A percentile compares a stretch with the other conserved stretches of the same genome.
These are phyloP conservation scores for Dactylellina parvicollis DNA, from an alignment of 2,329 filamentous ascomycete genomes.

Conservation along the genomic window DNA sequence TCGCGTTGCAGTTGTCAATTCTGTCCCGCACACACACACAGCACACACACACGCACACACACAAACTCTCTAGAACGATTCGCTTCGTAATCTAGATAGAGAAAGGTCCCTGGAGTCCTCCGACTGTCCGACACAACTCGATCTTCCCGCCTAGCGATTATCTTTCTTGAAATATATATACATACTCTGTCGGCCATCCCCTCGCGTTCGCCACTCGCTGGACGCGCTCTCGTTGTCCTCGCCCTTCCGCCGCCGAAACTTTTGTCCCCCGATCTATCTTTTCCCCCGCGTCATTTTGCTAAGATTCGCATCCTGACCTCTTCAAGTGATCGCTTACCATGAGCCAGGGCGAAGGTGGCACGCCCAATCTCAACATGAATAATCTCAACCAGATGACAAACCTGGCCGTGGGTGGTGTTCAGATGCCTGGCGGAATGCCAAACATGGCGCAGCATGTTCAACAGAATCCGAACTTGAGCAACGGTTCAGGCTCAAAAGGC, in stretches of 20 bases:
- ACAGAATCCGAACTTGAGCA: slow-evolving; percentile 44
- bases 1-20: slow-evolving; percentile 17
- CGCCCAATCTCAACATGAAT: slow-evolving; percentile 55
- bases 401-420: slow-evolving; percentile 55
- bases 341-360: slow-evolving; percentile 55
- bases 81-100: slow-evolving; percentile 53
- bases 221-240: background rate
- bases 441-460: slow-evolving; percentile 25
- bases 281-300: background rate
- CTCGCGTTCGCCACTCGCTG: background rate
- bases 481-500: slow-evolving; percentile 34
- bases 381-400: slow-evolving; percentile 55
- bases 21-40: background rate
- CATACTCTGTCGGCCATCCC: background rate
- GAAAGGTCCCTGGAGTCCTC: slow-evolving; percentile 35
- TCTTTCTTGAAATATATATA: background rate
- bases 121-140: slow-evolving; percentile 1
- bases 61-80: slow-evolving; percentile 51
- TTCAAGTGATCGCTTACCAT: slow-evolving; percentile 37
- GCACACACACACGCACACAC: background rate
- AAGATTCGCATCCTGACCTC: background rate
- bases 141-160: background rate
- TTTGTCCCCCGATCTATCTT: background rate
- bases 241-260: background rate
- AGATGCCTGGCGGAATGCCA: slow-evolving; percentile 51